A percentile compares a stretch with the other conserved stretches of the same genome.
phyloP scores from a whole-genome alignment of 2,329 filamentous ascomycete species.

The Curvularia sp. region DNA sequence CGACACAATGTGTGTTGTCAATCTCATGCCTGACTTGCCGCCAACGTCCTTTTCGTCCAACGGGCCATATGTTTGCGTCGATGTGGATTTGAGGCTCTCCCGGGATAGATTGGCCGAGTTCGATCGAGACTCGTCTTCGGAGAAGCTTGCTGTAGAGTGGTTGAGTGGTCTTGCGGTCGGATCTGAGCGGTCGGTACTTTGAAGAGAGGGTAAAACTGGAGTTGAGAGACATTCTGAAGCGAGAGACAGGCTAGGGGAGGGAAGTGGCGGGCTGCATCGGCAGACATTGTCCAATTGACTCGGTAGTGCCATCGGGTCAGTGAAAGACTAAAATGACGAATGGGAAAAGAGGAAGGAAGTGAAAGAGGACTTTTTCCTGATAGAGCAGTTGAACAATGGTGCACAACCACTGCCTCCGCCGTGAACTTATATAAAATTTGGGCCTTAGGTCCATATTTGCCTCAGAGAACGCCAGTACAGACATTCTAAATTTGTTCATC shows the following conservation, averaged over 20 bases:
- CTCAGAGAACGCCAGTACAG: background rate
- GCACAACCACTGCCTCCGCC: background rate
- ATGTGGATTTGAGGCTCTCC: background rate
- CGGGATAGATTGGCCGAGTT: background rate
- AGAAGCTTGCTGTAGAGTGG: background rate
- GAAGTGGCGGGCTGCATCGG: background rate
- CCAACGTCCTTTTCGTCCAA: background rate
- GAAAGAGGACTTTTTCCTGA: background rate
- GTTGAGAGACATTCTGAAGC: background rate
- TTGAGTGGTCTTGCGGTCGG: background rate
- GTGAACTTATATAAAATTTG: background rate
- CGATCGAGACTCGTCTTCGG: background rate
- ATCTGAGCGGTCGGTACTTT: background rate
- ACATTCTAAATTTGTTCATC: background rate
- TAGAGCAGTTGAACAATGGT: background rate
- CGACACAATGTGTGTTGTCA: background rate
- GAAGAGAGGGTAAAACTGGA: background rate
- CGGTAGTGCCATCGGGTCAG: background rate
- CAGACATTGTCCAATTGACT: background rate
- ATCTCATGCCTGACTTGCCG: background rate
- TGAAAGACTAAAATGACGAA: background rate
- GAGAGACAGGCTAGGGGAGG: background rate
- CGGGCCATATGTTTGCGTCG: background rate
- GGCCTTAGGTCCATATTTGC: background rate
- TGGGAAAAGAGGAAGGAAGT: conserved; percentile 1